phyloP scores from a whole-genome alignment of 352 stramenopile species.

The Chrysophaeum taylorii region DNA sequence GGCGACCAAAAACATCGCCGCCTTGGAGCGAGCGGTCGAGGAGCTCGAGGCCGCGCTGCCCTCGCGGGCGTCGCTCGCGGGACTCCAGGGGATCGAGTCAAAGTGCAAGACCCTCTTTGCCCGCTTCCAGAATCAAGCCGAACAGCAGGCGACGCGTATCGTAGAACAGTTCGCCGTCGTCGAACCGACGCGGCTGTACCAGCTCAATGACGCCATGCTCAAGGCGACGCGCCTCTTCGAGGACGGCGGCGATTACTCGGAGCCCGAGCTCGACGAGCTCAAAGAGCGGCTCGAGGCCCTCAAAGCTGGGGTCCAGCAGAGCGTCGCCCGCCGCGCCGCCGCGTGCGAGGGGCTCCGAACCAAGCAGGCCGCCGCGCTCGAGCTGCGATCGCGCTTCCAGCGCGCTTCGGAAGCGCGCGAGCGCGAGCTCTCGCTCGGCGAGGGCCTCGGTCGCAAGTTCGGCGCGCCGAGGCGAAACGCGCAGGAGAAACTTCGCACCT shows the following conservation, averaged over 20 bases:
- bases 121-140: constrained; percentile 19
- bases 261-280: constrained; percentile 48
- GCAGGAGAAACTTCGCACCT: constrained; percentile 64
- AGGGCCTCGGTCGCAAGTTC: constrained; percentile 74
- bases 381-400: constrained; percentile 45
- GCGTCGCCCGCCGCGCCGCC: constrained; percentile 38
- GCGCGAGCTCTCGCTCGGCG: constrained; percentile 65
- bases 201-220: constrained; percentile 31
- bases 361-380: constrained; percentile 34
- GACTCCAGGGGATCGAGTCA: constrained; percentile 65
- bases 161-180: constrained; percentile 14
- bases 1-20: neutral
- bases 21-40: constrained; percentile 15
- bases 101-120: constrained; percentile 52
- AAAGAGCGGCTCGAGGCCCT: constrained; percentile 24
- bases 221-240: constrained; percentile 32
- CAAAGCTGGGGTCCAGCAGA: constrained; percentile 31
- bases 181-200: constrained; percentile 26
- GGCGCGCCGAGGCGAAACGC: constrained; percentile 61
- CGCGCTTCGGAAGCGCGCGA: constrained; percentile 53
- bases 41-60: constrained; percentile 50
- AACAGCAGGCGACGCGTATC: constrained; percentile 26
- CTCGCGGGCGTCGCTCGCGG: constrained; percentile 57
- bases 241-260: constrained; percentile 65
- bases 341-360: constrained; percentile 37